These are phyloP conservation scores for Populus deltoides DNA, from an alignment of 345 rosid species.

Conservation along the genomic window DNA sequence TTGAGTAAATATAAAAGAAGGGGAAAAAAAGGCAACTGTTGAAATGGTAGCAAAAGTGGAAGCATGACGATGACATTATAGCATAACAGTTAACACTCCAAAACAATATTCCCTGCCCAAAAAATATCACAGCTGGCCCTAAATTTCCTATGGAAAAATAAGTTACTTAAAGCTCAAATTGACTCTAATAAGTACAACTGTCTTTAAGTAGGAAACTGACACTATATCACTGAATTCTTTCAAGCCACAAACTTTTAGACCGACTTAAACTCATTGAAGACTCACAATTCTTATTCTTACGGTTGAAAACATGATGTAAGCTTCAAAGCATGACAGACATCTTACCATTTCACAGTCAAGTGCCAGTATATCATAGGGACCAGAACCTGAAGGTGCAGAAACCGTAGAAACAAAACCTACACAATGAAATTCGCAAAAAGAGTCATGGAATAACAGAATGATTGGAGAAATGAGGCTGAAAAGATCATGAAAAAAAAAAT, in stretches of 20 bases:
- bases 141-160: not conserved
- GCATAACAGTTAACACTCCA: not conserved
- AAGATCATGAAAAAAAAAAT: not conserved
- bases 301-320: not conserved
- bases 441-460: constrained; percentile 15
- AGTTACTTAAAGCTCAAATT: not conserved
- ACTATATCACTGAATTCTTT: not conserved
- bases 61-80: no score
- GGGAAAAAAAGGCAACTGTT: no score
- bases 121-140: not conserved
- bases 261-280: not conserved
- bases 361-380: constrained; percentile 57
- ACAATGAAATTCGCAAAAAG: constrained; percentile 10
- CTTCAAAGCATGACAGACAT: not conserved
- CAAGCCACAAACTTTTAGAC: not conserved
- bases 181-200: not conserved
- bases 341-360: constrained; percentile 98
- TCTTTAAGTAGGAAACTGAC: not conserved
- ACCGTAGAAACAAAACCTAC: constrained; percentile 64
- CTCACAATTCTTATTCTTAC: not conserved
- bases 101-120: not conserved
- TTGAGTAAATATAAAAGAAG: no score
- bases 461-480: not conserved
- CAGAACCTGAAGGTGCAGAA: constrained; percentile 65
- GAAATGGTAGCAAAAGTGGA: no score